A percentile compares a stretch with the other conserved stretches of the same genome.
Evolutionary conservation across 768 basidiomycete genomes (phyloP).

Genomic region (Mycena kentingensis): DNA sequence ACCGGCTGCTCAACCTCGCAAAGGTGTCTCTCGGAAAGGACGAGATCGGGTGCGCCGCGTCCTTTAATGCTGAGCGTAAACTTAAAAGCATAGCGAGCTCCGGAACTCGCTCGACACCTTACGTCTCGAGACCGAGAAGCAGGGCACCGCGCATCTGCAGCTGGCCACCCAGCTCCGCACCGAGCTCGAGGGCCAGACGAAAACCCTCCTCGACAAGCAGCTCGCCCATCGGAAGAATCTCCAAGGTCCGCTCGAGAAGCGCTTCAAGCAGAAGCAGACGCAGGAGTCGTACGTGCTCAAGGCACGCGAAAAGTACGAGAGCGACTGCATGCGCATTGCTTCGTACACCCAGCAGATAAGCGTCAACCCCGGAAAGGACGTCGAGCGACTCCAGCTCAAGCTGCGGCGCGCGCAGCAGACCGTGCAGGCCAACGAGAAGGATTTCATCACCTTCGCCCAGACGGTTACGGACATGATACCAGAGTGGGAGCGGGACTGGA

Average conservation of each 20-base stretch:
- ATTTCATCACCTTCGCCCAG: constrained; percentile 85
- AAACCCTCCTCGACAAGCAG: constrained; percentile 63
- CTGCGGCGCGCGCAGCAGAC: constrained; percentile 88
- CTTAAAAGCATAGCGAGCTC: constrained; percentile 60
- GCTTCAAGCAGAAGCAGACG: constrained; percentile 84
- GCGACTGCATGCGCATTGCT: constrained; percentile 91
- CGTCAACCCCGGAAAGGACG: constrained; percentile 88
- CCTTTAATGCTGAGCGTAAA: not conserved
- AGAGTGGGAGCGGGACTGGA: constrained; percentile 95
- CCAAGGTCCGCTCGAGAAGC: constrained; percentile 82
- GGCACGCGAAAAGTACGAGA: constrained; percentile 91
- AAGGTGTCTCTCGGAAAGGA: constrained; percentile 79
- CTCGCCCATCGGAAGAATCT: constrained; percentile 71
- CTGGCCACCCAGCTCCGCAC: constrained; percentile 75
- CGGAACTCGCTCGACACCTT: constrained; percentile 80
- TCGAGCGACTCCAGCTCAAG: constrained; percentile 86
- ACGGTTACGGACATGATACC: constrained; percentile 75
- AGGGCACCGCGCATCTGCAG: constrained; percentile 69
- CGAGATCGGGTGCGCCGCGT: constrained; percentile 83
- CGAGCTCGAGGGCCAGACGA: constrained; percentile 72
- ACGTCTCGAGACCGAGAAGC: constrained; percentile 83
- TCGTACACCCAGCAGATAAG: constrained; percentile 90
- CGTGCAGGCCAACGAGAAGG: constrained; percentile 88
- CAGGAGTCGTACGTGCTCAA: constrained; percentile 87
- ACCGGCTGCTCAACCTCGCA: constrained; percentile 78